Evolutionary conservation across 2,329 filamentous ascomycete species (phyloP).

Genomic region (Paraphoma chrysanthemicola): DNA sequence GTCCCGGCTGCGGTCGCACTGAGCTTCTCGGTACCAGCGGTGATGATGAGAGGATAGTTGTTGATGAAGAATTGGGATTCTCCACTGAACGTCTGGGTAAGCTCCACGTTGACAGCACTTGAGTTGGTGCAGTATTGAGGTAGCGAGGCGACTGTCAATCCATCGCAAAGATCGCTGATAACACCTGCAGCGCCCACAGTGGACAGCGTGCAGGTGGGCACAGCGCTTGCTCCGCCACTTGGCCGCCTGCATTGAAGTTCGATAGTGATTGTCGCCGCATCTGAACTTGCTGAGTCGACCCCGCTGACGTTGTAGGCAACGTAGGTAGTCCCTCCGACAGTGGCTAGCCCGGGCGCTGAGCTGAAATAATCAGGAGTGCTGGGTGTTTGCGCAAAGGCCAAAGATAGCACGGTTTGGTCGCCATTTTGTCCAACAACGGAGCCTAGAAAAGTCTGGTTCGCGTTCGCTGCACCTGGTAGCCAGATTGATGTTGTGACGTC

Average conservation of each 20-base stretch:
- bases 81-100: constrained; percentile 16
- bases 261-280: constrained; percentile 12
- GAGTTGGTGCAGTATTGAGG: constrained; percentile 15
- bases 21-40: constrained; percentile 35
- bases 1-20: constrained; percentile 28
- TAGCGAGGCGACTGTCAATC: constrained; percentile 4
- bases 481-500: constrained; percentile 38
- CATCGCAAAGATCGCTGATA: constrained; percentile 14
- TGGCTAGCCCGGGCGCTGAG: constrained; percentile 11
- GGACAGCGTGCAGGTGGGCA: constrained; percentile 21
- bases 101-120: constrained; percentile 1
- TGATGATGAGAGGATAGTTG: constrained; percentile 32
- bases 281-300: constrained; percentile 2
- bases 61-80: constrained; percentile 17
- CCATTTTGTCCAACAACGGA: constrained; percentile 29
- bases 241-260: constrained; percentile 18
- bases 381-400: constrained; percentile 8
- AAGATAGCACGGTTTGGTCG: constrained; percentile 27
- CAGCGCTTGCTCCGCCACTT: constrained; percentile 11
- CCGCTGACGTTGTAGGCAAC: constrained; percentile 18
- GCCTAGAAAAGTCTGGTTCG: constrained; percentile 20
- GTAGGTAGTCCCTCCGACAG: constrained; percentile 26
- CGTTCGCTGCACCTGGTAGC: constrained; percentile 23
- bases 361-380: constrained; percentile 7
- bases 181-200: constrained; percentile 11